A percentile compares a stretch with the other conserved stretches of the same genome.
These are phyloP conservation scores for Proliferodiscus dingleyae DNA, from an alignment of 2,329 filamentous ascomycete genomes.

Conservation along the genomic window DNA sequence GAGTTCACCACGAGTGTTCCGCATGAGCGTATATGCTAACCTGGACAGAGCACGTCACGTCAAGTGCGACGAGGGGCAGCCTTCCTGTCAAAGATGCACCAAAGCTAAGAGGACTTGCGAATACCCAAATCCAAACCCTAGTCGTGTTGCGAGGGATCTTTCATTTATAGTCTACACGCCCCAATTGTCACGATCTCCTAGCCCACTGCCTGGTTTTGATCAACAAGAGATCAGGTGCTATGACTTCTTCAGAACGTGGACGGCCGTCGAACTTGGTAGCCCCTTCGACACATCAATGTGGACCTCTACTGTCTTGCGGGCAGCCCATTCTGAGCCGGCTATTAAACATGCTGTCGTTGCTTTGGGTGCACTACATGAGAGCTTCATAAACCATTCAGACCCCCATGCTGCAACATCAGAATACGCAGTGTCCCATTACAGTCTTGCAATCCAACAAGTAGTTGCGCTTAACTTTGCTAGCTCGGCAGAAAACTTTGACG, in stretches of 20 bases:
- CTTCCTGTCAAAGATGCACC: conserved; percentile 11
- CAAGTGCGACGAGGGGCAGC: conserved; percentile 17
- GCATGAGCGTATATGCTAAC: background rate
- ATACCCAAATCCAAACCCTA: conserved; percentile 1
- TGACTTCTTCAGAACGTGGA: conserved; percentile 53
- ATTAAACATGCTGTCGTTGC: conserved; percentile 19
- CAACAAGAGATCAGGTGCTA: conserved; percentile 40
- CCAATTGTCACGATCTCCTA: background rate
- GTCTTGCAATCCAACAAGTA: background rate
- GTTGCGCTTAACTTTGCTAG: background rate
- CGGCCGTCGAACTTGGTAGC: conserved; percentile 55
- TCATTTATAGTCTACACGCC: background rate
- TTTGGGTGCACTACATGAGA: conserved; percentile 18
- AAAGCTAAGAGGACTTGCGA: conserved; percentile 15
- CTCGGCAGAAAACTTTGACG: background rate
- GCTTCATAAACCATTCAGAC: conserved; percentile 3
- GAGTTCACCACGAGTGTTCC: background rate
- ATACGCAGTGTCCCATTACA: background rate
- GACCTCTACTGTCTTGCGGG: conserved; percentile 54
- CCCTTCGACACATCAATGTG: conserved; percentile 61
- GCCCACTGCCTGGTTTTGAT: background rate
- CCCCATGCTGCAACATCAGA: background rate
- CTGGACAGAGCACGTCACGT: conserved; percentile 7
- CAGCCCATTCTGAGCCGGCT: conserved; percentile 44
- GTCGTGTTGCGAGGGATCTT: background rate